Evolutionary conservation across 768 basidiomycete species (phyloP), one percentile per base, ranked within the genome.

Genomic region (Lentinus tigrinus): DNA sequence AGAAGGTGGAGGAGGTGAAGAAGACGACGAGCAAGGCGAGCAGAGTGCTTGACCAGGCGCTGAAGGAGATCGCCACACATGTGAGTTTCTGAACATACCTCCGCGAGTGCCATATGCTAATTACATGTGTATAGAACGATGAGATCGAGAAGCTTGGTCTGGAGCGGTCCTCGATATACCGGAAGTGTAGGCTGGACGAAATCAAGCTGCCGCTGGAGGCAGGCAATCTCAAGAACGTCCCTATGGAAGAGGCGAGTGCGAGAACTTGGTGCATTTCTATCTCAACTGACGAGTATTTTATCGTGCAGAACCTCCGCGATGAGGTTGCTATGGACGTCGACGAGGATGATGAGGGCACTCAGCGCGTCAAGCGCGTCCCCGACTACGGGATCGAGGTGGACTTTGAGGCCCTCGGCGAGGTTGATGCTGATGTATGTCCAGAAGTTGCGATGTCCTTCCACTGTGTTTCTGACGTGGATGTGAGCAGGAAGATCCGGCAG

Each of bases 291-390:
- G 23, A 16, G 44, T 31, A 7, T n/a, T n/a, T n/a, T 11, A 31
- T 31, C 19, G 6, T 28, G 7, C 19, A 90, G 92, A 89, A 89
- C 65, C 79, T 91, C 21, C 86, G 87, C 4, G 89, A 93, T 34
- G 91, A 91, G 73, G 85, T 91, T 37, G 88, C 86, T 3, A 97
- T 98, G 94, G 91, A 95, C 61, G 80, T 95, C 3, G 95, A 98
- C 58, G 91, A 90, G 46, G 90, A 93, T 60, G 94, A 95, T 49
- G 84, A 90, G 38, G 89, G 81, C 5, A 85, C 87, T 3, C 93
- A 94, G 66, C 81, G 79, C 47, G 84, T 87, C 0, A 89, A 83
- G 60, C 75, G 78, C 54, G 87, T 89, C 2, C 80, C 85, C 10
- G 89, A 95, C 66, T 96, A 88, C 64, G 96, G 93, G 7, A 87